Conservation (phyloP, 1,139 yeast species). For the Pichia sp. region DNA sequence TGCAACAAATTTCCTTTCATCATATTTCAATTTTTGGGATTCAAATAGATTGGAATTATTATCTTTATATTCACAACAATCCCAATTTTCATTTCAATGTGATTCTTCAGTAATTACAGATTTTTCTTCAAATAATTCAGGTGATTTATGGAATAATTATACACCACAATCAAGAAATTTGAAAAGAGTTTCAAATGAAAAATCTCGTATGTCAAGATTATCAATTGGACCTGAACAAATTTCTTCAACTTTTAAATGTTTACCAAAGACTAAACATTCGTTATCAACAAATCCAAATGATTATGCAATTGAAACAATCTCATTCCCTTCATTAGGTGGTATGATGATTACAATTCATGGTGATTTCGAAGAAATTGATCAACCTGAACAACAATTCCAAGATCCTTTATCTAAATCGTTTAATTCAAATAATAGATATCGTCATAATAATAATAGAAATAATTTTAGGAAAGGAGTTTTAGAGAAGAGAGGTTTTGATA, state of each 20-base stretch:
- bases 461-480: conserved; percentile 34
- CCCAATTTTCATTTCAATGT: conserved; percentile 71
- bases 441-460: conserved; percentile 17
- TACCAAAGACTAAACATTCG: conserved; percentile 74
- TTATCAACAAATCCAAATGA: conserved; percentile 52
- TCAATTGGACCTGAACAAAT: conserved; percentile 70
- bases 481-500: conserved; percentile 72
- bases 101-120: conserved; percentile 39
- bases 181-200: conserved; percentile 55
- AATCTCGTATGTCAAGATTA: conserved; percentile 49
- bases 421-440: conserved; percentile 2
- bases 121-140: conserved; percentile 9
- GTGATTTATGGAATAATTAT: conserved; percentile 55
- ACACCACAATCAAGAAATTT: conserved; percentile 70
- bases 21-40: conserved; percentile 79
- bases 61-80: conserved; percentile 69
- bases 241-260: conserved; percentile 46
- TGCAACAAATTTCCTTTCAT: conserved; percentile 68
- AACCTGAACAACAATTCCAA: conserved; percentile 18
- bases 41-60: conserved; percentile 60
- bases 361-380: conserved; percentile 58
- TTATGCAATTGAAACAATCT: conserved; percentile 74
- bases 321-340: conserved; percentile 66
- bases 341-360: conserved; percentile 80
- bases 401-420: conserved; percentile 8